Percentiles rank a stretch among this genome's conserved stretches.
These are phyloP conservation scores for Irpex sp. DNA, from an alignment of 1,284 basidiomycete species.

Conservation along the genomic window DNA sequence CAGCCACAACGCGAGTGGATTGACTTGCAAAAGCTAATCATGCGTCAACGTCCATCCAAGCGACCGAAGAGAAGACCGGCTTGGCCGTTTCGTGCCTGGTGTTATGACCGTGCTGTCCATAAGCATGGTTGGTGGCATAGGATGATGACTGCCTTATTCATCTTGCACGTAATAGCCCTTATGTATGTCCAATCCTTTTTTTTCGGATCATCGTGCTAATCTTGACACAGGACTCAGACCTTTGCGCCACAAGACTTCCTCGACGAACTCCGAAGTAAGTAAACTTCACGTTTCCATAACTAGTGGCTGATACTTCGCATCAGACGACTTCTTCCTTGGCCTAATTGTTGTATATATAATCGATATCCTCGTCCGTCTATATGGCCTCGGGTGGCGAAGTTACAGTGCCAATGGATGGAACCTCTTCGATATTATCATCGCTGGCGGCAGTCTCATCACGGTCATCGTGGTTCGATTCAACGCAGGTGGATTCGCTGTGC, in stretches of 20 bases:
- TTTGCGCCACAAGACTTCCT: conserved; percentile 55
- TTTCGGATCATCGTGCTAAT: conserved; percentile 10
- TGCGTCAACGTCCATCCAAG: conserved; percentile 84
- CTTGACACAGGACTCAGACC: conserved; percentile 69
- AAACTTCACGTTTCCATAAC: background rate
- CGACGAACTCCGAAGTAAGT: conserved; percentile 68
- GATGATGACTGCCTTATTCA: conserved; percentile 78
- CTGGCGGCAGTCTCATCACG: conserved; percentile 81
- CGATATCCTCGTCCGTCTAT: conserved; percentile 78
- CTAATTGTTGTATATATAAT: conserved; percentile 75
- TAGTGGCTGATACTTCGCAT: background rate
- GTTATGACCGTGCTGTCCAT: conserved; percentile 85
- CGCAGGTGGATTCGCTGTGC: conserved; percentile 43
- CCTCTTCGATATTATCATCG: conserved; percentile 84
- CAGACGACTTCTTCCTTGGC: conserved; percentile 78
- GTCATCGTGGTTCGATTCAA: conserved; percentile 75
- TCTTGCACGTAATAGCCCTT: conserved; percentile 82
- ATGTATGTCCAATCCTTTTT: conserved; percentile 53
- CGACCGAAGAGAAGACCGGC: conserved; percentile 64
- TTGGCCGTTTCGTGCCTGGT: conserved; percentile 73
- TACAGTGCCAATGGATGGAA: conserved; percentile 92
- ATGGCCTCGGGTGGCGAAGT: conserved; percentile 82
- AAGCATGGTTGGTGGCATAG: conserved; percentile 96
- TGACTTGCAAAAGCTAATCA: conserved; percentile 87
- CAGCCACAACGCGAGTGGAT: conserved; percentile 95